phyloP scores from a whole-genome alignment of 352 stramenopile genomes.

The Thraustochytrium sp. region DNA sequence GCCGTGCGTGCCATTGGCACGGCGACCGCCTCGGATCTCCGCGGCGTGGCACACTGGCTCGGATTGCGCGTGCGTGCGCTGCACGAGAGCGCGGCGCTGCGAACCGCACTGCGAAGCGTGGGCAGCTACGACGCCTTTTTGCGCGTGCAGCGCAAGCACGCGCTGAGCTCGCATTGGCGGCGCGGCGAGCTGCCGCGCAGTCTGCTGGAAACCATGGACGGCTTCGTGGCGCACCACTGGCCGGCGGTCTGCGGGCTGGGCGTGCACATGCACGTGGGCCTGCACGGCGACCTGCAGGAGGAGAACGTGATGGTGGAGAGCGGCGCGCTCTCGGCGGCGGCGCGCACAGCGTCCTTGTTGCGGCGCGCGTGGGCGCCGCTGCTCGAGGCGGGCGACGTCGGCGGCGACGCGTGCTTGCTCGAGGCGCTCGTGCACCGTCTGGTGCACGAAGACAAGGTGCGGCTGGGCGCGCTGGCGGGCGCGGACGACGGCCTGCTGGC shows the following conservation, averaged over 20 bases:
- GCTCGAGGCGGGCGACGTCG: background rate
- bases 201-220: background rate
- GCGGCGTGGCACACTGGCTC: constrained; percentile 1
- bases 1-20: background rate
- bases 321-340: background rate
- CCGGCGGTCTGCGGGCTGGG: background rate
- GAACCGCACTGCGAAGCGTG: background rate
- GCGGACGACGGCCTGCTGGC: background rate
- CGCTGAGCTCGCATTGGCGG: background rate
- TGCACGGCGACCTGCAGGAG: constrained; percentile 41
- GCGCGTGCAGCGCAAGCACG: background rate
- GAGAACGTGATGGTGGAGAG: constrained; percentile 33
- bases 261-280: background rate
- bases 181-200: background rate
- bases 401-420: background rate
- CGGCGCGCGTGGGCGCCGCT: background rate
- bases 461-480: background rate
- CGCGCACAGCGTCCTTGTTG: background rate
- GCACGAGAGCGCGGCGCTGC: background rate
- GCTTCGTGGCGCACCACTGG: background rate
- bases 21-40: too few species aligned
- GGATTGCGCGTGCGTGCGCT: background rate
- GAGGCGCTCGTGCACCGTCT: background rate
- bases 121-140: background rate
- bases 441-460: background rate